Base-by-base conservation (phyloP, 2,329 filamentous ascomycete species). In the Cadophora luteo-olivacea region DNA sequence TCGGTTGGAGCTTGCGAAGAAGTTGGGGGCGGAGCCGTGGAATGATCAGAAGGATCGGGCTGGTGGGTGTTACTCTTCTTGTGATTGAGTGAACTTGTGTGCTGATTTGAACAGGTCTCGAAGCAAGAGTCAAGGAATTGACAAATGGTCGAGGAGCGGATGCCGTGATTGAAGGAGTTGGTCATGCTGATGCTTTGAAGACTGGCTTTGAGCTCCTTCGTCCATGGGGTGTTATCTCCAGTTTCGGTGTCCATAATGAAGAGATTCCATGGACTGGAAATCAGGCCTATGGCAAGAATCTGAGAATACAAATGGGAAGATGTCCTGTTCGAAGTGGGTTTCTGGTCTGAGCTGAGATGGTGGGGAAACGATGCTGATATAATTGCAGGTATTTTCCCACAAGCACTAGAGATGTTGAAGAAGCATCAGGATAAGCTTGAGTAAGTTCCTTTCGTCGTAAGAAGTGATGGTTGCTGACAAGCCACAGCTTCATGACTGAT, bases 121-220 rank as follows among this genome's bases (percentile, higher is more conserved):
- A 89, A 66, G 84, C 86, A 73, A 86, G 91, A 64, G 89, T 97
- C 64, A 89, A 89, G 76, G 91, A 92, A 73, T 86, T 90, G 60
- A 96, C 93, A 0, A 85, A 91, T 19, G 93, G 93, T 8, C 85
- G 94, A 49, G 94, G 94, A 7, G 94, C 94, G 16, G 94, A 97
- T 80, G 89, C 92, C 22, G 89, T 96, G 1, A 89, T 97, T 73
- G 92, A 94, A 79, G 90, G 92, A 7, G 92, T 94, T 32, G 91
- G 91, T 0, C 80, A 90, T 69, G 89, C 87, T 65, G 86, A 89
- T 48, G 92, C 91, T 1, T 79, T 94, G 76, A 86, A 84, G 75
- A 92, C 89, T 45, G 91, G 87, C 0, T 93, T 89, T 78, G 90
- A 93, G 38, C 78, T 93, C 22, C 78, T 94, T 67, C 84, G 92